A percentile compares a stretch with the other conserved stretches of the same genome.
Evolutionary conservation across 345 rosid species (phyloP).

Genomic region (Gossypium arboreum): DNA sequence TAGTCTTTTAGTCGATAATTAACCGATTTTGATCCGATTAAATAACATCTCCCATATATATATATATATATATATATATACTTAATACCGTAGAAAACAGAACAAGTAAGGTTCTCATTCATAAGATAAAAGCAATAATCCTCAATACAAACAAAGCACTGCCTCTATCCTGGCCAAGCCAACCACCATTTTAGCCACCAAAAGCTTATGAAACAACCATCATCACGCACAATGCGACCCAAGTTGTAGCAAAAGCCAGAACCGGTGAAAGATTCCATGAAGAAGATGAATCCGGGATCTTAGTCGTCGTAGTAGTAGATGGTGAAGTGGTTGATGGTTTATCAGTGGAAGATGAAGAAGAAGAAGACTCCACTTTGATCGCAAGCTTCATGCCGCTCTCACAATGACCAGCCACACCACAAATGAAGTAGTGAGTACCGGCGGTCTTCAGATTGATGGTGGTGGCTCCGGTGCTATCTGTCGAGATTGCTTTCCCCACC

Average conservation of each 20-base stretch:
- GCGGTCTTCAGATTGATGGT: constrained; percentile 71
- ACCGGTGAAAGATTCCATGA: constrained; percentile 4
- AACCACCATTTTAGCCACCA: not conserved
- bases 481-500: constrained; percentile 42
- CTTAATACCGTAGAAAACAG: not conserved
- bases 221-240: not conserved
- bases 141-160: constrained; percentile 1
- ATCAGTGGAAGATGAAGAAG: constrained; percentile 9
- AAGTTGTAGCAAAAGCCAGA: not conserved
- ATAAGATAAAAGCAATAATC: not conserved
- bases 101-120: not conserved
- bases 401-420: constrained; percentile 64
- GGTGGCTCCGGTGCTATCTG: constrained; percentile 71
- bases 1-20: no score
- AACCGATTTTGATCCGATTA: no score
- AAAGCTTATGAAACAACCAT: not conserved
- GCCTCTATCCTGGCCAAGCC: constrained; percentile 13
- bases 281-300: not conserved
- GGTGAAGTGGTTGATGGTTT: constrained; percentile 18
- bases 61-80: not conserved
- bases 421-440: constrained; percentile 75
- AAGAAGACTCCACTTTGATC: constrained; percentile 36
- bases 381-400: constrained; percentile 71
- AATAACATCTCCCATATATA: no score
- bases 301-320: not conserved